Evolutionary conservation across 78 protist genomes (phyloP).

Genomic region (Mastigamoeba balamuthi): DNA sequence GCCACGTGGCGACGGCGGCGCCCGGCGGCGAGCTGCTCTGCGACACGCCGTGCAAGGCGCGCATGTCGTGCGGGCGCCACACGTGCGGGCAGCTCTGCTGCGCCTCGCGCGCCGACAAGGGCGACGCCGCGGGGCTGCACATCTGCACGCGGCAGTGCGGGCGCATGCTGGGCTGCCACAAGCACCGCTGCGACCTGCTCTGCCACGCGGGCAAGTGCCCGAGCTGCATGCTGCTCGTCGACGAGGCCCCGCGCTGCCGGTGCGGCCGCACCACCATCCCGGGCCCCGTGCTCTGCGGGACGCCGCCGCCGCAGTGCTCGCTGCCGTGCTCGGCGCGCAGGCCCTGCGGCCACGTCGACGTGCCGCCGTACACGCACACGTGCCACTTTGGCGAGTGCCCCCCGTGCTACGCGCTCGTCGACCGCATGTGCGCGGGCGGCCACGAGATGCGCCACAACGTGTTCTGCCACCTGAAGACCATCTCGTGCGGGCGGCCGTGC

Average conservation of each 20-base stretch:
- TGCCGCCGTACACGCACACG: constrained; percentile 19
- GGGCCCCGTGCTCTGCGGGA: constrained; percentile 56
- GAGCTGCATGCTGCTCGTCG: constrained; percentile 14
- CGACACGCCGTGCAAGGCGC: constrained; percentile 13
- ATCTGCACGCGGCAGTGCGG: constrained; percentile 48
- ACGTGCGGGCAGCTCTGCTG: constrained; percentile 50
- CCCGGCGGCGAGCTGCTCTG: neutral
- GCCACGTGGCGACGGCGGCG: neutral
- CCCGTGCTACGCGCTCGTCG: constrained; percentile 30
- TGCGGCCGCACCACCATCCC: constrained; percentile 47
- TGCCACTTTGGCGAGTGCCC: constrained; percentile 62
- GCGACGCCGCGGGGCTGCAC: constrained; percentile 21
- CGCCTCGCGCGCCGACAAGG: constrained; percentile 7
- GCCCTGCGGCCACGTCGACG: constrained; percentile 51
- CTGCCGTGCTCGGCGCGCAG: constrained; percentile 26
- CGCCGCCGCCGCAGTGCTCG: constrained; percentile 35
- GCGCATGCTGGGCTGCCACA: constrained; percentile 30
- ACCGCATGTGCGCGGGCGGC: constrained; percentile 48
- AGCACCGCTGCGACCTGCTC: constrained; percentile 38
- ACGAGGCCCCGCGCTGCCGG: constrained; percentile 24
- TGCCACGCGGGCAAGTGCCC: constrained; percentile 52
- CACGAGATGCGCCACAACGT: constrained; percentile 43
- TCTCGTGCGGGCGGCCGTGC: constrained; percentile 52
- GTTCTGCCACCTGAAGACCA: constrained; percentile 31
- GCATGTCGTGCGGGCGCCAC: constrained; percentile 38